Evolutionary conservation across 768 basidiomycete species (phyloP).

Genomic region (Pseudohyphozyma bogoriensis): DNA sequence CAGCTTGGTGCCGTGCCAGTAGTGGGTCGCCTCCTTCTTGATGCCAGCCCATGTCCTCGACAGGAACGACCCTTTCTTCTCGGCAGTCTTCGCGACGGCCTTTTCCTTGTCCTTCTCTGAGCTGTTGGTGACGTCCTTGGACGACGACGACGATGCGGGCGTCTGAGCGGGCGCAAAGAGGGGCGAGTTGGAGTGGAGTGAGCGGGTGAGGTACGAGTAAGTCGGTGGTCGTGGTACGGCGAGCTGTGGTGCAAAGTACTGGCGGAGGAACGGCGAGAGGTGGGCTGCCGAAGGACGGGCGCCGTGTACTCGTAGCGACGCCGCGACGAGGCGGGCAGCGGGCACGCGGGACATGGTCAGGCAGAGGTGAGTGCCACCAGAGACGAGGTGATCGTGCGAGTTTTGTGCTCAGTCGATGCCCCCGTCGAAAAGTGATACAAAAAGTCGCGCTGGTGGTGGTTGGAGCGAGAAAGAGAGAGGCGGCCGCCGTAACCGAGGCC

Average conservation of each 20-base stretch:
- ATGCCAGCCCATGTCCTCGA: slow-evolving; percentile 77
- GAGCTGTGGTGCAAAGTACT: background rate
- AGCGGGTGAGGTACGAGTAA: background rate
- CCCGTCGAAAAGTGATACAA: background rate
- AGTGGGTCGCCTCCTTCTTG: slow-evolving; percentile 91
- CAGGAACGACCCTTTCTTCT: slow-evolving; percentile 13
- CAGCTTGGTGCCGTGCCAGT: slow-evolving; percentile 92
- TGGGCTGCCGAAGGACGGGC: background rate
- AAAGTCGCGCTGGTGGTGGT: background rate
- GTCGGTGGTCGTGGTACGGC: too few relatives aligned
- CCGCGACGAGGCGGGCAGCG: background rate
- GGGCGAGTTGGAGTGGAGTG: background rate
- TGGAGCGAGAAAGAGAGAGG: background rate
- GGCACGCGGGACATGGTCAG: background rate
- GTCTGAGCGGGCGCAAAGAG: background rate
- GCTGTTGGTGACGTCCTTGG: slow-evolving; percentile 4
- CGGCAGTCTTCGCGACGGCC: slow-evolving; percentile 14
- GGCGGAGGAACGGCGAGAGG: background rate
- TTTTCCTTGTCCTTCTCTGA: slow-evolving; percentile 17
- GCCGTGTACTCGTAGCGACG: background rate
- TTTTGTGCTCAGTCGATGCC: background rate
- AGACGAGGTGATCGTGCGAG: too few relatives aligned
- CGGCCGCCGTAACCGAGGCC: background rate
- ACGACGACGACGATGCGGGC: background rate
- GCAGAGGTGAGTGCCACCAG: background rate